Conservation (phyloP, 129 eudicot genomes). For the Gnaphalium uliginosum region DNA sequence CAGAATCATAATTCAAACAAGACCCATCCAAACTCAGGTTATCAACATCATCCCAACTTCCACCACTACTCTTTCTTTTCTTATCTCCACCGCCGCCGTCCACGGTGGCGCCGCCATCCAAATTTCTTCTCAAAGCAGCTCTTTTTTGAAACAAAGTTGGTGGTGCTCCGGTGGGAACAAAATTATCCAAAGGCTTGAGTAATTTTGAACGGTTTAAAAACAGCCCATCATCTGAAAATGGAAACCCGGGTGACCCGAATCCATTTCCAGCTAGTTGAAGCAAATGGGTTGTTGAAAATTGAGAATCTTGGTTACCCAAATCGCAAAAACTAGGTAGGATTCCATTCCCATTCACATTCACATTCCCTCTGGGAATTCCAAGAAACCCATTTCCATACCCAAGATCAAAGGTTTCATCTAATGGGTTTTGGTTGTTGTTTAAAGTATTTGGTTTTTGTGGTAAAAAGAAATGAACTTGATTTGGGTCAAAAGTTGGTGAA, state of each 20-base stretch:
- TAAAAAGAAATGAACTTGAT: slow-evolving; percentile 48
- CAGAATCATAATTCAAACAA: slow-evolving; percentile 70
- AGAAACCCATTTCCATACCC: slow-evolving; percentile 48
- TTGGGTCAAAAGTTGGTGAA: slow-evolving; percentile 61
- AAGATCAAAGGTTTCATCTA: slow-evolving; percentile 47
- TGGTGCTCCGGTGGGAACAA: slow-evolving; percentile 53
- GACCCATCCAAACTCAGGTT: slow-evolving; percentile 73
- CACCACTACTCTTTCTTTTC: slow-evolving; percentile 49
- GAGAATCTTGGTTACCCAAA: slow-evolving; percentile 48
- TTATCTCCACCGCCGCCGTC: slow-evolving; percentile 10
- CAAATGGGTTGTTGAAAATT: slow-evolving; percentile 46
- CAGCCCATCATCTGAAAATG: slow-evolving; percentile 46
- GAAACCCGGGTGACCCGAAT: slow-evolving; percentile 47
- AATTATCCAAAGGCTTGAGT: slow-evolving; percentile 69
- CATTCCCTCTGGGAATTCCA: slow-evolving; percentile 25
- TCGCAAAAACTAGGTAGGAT: slow-evolving; percentile 41
- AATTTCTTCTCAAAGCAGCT: slow-evolving; percentile 81
- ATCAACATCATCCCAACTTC: slow-evolving; percentile 68
- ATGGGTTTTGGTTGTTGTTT: slow-evolving; percentile 35
- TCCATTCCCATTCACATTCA: slow-evolving; percentile 22
- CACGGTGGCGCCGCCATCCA: slow-evolving; percentile 27
- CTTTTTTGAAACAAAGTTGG: slow-evolving; percentile 87
- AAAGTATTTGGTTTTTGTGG: slow-evolving; percentile 48
- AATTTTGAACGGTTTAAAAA: slow-evolving; percentile 65
- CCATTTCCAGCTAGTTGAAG: slow-evolving; percentile 47